Evolutionary conservation across 2,329 filamentous ascomycete genomes (phyloP).

Genomic region (Pseudopithomyces chartarum): DNA sequence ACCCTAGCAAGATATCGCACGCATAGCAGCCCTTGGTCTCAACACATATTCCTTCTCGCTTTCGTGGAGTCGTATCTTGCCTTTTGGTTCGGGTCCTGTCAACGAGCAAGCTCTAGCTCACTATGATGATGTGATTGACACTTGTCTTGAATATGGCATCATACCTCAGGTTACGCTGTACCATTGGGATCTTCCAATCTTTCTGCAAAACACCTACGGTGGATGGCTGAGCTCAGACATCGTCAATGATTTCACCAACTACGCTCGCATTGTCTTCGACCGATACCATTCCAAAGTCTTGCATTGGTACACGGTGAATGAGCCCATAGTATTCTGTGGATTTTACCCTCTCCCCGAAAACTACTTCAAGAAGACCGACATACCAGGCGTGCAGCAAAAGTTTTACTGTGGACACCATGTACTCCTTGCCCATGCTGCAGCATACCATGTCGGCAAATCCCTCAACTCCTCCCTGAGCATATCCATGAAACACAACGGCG

Average conservation of each 20-base stretch:
- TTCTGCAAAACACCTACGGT: constrained; percentile 44
- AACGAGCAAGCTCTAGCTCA: constrained; percentile 54
- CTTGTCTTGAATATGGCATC: constrained; percentile 50
- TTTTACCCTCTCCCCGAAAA: constrained; percentile 37
- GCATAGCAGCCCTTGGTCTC: constrained; percentile 41
- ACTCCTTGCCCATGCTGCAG: constrained; percentile 43
- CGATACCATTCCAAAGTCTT: constrained; percentile 47
- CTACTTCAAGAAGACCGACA: constrained; percentile 44
- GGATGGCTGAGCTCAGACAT: constrained; percentile 40
- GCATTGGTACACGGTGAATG: constrained; percentile 51
- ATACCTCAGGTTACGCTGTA: constrained; percentile 52
- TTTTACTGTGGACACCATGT: constrained; percentile 45
- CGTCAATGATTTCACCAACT: constrained; percentile 46
- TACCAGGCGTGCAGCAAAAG: constrained; percentile 39
- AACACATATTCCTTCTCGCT: constrained; percentile 51
- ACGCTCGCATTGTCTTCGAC: constrained; percentile 46
- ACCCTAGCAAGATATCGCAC: constrained; percentile 41
- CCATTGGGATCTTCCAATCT: constrained; percentile 49
- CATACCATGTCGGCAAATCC: constrained; percentile 50
- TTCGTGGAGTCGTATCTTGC: constrained; percentile 56
- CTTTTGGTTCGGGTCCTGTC: constrained; percentile 52
- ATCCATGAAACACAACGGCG: constrained; percentile 45
- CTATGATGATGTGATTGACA: constrained; percentile 56
- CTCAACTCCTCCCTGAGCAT: constrained; percentile 46
- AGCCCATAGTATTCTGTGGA: constrained; percentile 43